These are phyloP conservation scores for Pleurotus tuoliensis DNA, from an alignment of 768 basidiomycete genomes.

Conservation along the genomic window DNA sequence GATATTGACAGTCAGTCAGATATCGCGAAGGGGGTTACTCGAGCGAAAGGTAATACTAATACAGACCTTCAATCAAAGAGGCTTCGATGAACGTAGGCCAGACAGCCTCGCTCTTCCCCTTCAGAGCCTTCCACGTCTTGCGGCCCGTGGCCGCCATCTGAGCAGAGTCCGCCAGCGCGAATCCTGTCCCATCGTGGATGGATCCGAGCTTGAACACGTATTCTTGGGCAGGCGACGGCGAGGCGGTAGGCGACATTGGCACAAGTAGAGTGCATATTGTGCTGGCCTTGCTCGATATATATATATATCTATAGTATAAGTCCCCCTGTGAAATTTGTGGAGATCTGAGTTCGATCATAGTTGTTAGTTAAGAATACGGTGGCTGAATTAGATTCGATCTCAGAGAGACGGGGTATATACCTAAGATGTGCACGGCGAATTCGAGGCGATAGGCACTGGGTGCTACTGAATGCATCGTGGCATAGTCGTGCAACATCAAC, in stretches of 20 bases:
- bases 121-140: slow-evolving; percentile 57
- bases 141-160: slow-evolving; percentile 39
- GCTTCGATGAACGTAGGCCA: slow-evolving; percentile 64
- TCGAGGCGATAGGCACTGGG: too few relatives aligned
- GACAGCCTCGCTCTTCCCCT: slow-evolving; percentile 47
- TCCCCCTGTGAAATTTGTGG: slow-evolving; percentile 1
- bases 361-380: neutral
- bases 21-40: slow-evolving; percentile 1
- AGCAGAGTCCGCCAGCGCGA: neutral
- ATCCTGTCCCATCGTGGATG: neutral
- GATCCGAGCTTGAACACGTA: slow-evolving; percentile 1
- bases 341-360: slow-evolving; percentile 1
- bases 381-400: slow-evolving; percentile 6
- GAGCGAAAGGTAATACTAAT: neutral
- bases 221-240: neutral
- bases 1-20: slow-evolving; percentile 1
- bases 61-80: slow-evolving; percentile 56
- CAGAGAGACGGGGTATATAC: too few relatives aligned
- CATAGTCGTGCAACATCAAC: too few relatives aligned
- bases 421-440: too few relatives aligned
- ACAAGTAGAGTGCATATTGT: neutral
- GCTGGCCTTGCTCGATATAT: neutral
- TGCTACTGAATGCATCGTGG: too few relatives aligned
- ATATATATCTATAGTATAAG: neutral
- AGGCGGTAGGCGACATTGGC: neutral